Evolutionary conservation across 768 basidiomycete genomes (phyloP), one percentile per base, ranked within the genome.

Genomic region (Boletus rufocinnamomeus): DNA sequence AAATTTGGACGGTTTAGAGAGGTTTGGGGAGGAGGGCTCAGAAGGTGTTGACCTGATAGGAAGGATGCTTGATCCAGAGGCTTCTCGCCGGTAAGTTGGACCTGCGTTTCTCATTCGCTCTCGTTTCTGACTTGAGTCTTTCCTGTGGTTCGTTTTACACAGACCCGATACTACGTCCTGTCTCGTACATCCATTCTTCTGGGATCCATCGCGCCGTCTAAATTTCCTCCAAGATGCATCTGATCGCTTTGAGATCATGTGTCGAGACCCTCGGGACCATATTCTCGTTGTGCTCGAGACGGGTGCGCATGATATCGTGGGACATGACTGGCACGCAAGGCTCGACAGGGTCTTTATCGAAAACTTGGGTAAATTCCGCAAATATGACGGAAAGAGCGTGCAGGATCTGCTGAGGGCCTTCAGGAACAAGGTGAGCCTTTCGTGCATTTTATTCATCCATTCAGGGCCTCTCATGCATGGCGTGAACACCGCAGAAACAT

Each of bases 181-280:
- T 72, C 80, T 98, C 21, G 76, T 90, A 23, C 96, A 98, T 75
- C 97, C 97, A 0, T 96, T 91, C 80, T 99, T 98, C 79, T 99
- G 97, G 97, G 88, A 94, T 54, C 77, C 95, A 0, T 87, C 82
- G 9, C 85, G 89, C 56, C 83, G 96, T 43, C 77, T 99, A 6
- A 86, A 83, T 51, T 99, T 99, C 81, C 79, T 99, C n/a, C 95
- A 96, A 73, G 97, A 98, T 62, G 93, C 95, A 0, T 97, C 95
- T 0, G 96, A 98, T 74, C 85, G 95, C 6, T 99, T 98, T 72
- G 97, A 98, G 74, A 95, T 95, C 70, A 96, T 98, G 93, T 91
- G 88, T 64, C 85, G 93, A 32, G 95, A 96, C 49, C 95, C 95
- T 0, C 87, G 85, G 56, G 93, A 96, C 56, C 80, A 84, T 0